Percentiles rank a stretch among this genome's conserved stretches.
Conservation (phyloP, 2,329 filamentous ascomycete species). For the Furcasterigmium furcatum region DNA sequence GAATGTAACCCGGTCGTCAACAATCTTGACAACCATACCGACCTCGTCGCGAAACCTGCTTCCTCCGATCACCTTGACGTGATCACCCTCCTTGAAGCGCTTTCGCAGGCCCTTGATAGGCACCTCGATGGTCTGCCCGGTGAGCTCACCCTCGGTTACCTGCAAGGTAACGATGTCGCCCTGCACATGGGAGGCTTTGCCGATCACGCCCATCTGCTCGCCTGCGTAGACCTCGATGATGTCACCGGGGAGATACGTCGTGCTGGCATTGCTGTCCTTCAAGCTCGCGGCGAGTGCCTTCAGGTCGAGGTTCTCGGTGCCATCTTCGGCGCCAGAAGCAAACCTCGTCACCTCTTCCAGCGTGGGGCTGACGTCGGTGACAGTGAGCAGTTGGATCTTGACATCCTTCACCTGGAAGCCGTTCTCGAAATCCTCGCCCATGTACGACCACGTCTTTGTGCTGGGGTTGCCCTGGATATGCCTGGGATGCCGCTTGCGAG, state of each 20-base stretch:
- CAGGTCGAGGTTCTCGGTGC: constrained; percentile 89
- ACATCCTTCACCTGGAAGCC: constrained; percentile 93
- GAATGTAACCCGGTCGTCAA: constrained; percentile 87
- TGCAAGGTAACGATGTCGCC: constrained; percentile 88
- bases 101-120: constrained; percentile 91
- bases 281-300: constrained; percentile 86
- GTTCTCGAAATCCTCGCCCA: constrained; percentile 85
- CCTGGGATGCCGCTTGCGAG: constrained; percentile 78
- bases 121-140: constrained; percentile 84
- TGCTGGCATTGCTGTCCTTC: constrained; percentile 76
- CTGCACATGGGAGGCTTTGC: constrained; percentile 80
- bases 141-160: constrained; percentile 78
- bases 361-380: constrained; percentile 87
- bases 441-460: constrained; percentile 79
- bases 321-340: constrained; percentile 82
- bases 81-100: constrained; percentile 87
- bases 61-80: constrained; percentile 97
- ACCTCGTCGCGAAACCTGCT: constrained; percentile 94
- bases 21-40: constrained; percentile 93
- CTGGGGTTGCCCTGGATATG: constrained; percentile 65
- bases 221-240: constrained; percentile 95
- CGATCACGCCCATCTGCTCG: constrained; percentile 88
- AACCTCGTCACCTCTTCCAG: constrained; percentile 97
- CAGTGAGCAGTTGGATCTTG: constrained; percentile 81
- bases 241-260: constrained; percentile 87